Evolutionary conservation across 306 rosid species (phyloP), one percentile per base, ranked within the genome.

Genomic region (Cicer bijugum): DNA sequence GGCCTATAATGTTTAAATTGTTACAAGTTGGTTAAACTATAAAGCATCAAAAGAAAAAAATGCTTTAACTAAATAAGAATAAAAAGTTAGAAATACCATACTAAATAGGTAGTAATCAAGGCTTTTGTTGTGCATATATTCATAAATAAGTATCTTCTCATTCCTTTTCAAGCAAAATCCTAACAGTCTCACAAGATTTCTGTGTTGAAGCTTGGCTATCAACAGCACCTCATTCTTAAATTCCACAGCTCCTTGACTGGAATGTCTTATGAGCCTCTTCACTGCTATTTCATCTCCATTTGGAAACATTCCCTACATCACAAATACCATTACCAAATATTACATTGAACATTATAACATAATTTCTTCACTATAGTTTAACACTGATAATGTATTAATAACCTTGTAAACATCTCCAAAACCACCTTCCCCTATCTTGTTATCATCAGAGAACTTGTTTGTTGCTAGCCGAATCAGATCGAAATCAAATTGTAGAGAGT

Each of bases 381-480:
- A 52, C 16, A 52, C 17, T 51, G 39, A 12, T 15, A 16, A 7
- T 56, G 8, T 12, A 67, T 12, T 63, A 6, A 33, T 17, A 44
- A 76, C 81, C 81, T 68, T 57, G 43, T 68, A 77, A 16, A 77
- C 81, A 45, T 39, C 68, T 56, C 80, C 80, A 67, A 76, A 76
- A 76, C 80, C 80, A 68, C 81, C 81, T 77, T 77, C 81, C 14
- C 81, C 81, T 12, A 77, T 77, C 75, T 45, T 77, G 75, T 77
- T 77, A 46, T 68, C 81, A 16, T 46, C 75, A 35, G 81, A 77
- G 37, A 77, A 77, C 37, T 68, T 77, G 75, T 77, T 68, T 68
- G 81, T 77, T 9, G 81, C 81, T 68, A 45, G 28, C 47, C 53
- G 75, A 68, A 77, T 77, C 35, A 46, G 47, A 4, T 44, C 9